Evolutionary conservation across 2,329 filamentous ascomycete genomes (phyloP).

Genomic region (Fusarium austroafricanum): DNA sequence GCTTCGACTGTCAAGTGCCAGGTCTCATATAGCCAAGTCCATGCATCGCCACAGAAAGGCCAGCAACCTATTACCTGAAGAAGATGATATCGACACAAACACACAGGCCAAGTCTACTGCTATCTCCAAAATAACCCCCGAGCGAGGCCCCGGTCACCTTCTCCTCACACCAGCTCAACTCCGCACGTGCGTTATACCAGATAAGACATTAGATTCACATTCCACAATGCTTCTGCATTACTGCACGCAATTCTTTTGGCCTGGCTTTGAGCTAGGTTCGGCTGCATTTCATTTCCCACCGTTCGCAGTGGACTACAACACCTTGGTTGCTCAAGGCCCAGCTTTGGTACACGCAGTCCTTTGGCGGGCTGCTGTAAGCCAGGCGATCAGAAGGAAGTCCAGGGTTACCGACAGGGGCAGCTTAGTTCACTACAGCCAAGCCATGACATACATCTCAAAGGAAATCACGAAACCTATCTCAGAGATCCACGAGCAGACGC

Average conservation of each 20-base stretch:
- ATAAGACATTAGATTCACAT: neutral
- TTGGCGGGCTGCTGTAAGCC: slow-evolving; percentile 13
- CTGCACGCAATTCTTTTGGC: slow-evolving; percentile 19
- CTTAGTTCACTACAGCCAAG: neutral
- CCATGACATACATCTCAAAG: neutral
- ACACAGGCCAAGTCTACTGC: fast-evolving
- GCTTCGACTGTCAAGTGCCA: slow-evolving; percentile 12
- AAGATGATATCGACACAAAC: fast-evolving
- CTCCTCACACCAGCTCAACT: neutral
- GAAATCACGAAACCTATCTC: neutral
- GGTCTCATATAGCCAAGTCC: slow-evolving; percentile 9
- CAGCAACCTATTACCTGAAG: fast-evolving
- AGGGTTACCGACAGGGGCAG: neutral
- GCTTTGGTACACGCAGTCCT: slow-evolving; percentile 5
- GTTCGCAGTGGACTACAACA: slow-evolving; percentile 10
- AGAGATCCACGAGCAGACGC: slow-evolving; percentile 2
- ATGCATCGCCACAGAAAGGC: neutral
- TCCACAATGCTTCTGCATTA: slow-evolving; percentile 15
- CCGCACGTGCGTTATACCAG: neutral
- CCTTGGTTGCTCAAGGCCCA: slow-evolving; percentile 6
- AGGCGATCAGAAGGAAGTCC: neutral
- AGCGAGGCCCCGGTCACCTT: neutral
- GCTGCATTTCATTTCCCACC: slow-evolving; percentile 12
- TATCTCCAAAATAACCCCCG: fast-evolving
- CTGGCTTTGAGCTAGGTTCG: slow-evolving; percentile 2